Evolutionary conservation across 495 filamentous ascomycete genomes (phyloP).

Genomic region (Penicillium cosmopolitanum): DNA sequence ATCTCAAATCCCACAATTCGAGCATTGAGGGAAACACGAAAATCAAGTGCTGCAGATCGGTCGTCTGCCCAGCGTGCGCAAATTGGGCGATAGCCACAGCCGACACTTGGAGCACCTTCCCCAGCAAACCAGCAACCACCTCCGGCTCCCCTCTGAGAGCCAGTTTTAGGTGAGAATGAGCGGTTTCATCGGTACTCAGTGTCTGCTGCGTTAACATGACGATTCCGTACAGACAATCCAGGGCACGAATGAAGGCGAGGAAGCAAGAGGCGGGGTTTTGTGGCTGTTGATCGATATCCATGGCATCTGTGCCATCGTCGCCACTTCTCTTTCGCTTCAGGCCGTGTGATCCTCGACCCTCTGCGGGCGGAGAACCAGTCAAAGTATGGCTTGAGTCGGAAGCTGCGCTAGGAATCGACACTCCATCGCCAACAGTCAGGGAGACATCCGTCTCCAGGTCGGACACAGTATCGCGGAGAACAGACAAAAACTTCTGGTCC

Average conservation of each 20-base stretch:
- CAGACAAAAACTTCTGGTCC: constrained; percentile 52
- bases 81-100: constrained; percentile 41
- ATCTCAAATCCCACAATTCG: constrained; percentile 52
- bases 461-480: constrained; percentile 43
- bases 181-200: constrained; percentile 38
- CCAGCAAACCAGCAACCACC: constrained; percentile 51
- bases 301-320: constrained; percentile 37
- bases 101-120: constrained; percentile 41
- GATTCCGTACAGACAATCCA: constrained; percentile 45
- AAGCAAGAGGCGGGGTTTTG: constrained; percentile 44
- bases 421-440: constrained; percentile 32
- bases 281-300: constrained; percentile 43
- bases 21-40: constrained; percentile 44
- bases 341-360: constrained; percentile 43
- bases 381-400: constrained; percentile 48
- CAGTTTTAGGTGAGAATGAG: constrained; percentile 56
- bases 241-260: constrained; percentile 40
- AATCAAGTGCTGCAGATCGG: constrained; percentile 46
- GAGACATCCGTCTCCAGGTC: constrained; percentile 45
- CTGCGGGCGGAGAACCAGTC: constrained; percentile 32
- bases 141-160: constrained; percentile 52
- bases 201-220: constrained; percentile 33
- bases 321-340: constrained; percentile 50
- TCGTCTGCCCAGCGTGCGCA: constrained; percentile 37
- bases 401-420: constrained; percentile 28